These are phyloP conservation scores for Bryum argenteum DNA, from an alignment of 225 moss, liverwort and hornwort genomes.

Conservation along the genomic window DNA sequence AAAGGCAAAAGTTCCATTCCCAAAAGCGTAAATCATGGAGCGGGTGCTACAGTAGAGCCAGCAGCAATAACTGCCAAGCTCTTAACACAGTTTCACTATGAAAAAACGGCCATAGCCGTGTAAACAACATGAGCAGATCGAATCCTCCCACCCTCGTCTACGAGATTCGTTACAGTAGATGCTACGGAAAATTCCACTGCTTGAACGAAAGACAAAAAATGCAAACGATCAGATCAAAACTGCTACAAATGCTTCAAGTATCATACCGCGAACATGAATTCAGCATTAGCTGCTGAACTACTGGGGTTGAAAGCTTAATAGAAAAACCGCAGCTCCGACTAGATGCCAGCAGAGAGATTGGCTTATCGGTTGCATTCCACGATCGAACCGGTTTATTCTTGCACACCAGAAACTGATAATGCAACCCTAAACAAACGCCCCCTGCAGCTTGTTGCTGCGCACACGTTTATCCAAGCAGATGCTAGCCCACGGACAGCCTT, in stretches of 20 bases:
- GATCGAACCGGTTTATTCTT: slow-evolving; percentile 22
- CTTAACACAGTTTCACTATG: slow-evolving; percentile 29
- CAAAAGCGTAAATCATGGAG: neutral
- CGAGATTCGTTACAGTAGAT: slow-evolving; percentile 14
- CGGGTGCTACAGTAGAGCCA: slow-evolving; percentile 17
- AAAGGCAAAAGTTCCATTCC: neutral
- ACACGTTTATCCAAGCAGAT: slow-evolving; percentile 30
- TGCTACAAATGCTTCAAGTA: slow-evolving; percentile 35
- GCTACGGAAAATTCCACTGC: slow-evolving; percentile 28
- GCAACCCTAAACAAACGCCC: slow-evolving; percentile 22
- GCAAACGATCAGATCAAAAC: slow-evolving; percentile 30
- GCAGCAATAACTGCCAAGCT: slow-evolving; percentile 30
- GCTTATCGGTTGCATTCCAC: slow-evolving; percentile 23
- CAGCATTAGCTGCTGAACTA: slow-evolving; percentile 30
- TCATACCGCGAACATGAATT: slow-evolving; percentile 11
- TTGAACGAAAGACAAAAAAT: neutral
- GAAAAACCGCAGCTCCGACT: slow-evolving; percentile 26
- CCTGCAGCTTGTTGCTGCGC: slow-evolving; percentile 8
- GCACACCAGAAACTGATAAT: slow-evolving; percentile 32
- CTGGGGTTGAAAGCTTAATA: slow-evolving; percentile 11
- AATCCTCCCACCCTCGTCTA: slow-evolving; percentile 14
- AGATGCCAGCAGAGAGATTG: slow-evolving; percentile 29
- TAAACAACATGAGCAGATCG: slow-evolving; percentile 9
- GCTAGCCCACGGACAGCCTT: slow-evolving; percentile 18
- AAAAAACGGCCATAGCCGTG: slow-evolving; percentile 32